phyloP scores from a whole-genome alignment of 176 grass and related monocot genomes.

The Juncus effusus region DNA sequence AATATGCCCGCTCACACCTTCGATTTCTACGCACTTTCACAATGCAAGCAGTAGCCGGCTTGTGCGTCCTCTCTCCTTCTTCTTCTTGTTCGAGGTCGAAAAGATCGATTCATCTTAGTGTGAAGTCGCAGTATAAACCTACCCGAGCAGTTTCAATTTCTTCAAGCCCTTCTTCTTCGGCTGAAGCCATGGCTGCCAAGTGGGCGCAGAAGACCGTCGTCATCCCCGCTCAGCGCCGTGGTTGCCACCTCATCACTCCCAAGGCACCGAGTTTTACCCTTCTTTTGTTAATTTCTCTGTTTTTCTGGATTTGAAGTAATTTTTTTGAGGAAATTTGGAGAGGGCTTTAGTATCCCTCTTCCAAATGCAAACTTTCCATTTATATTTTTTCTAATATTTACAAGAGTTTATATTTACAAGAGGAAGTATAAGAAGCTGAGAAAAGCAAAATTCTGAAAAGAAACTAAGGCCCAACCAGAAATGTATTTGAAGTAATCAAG shows the following conservation, averaged over 20 bases:
- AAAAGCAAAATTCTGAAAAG: too few relatives aligned
- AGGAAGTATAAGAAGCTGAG: too few relatives aligned
- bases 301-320: not conserved
- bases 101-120: conserved; percentile 11
- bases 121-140: conserved; percentile 42
- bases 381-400: too few relatives aligned
- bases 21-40: conserved; percentile 17
- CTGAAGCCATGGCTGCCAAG: conserved; percentile 47
- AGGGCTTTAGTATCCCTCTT: not conserved
- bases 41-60: conserved; percentile 11
- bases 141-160: not conserved
- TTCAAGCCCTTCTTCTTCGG: conserved; percentile 21
- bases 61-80: not conserved
- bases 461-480: too few relatives aligned
- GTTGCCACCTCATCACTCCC: conserved; percentile 88
- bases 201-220: conserved; percentile 92
- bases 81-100: conserved; percentile 3
- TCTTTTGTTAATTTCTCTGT: too few relatives aligned
- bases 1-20: not conserved
- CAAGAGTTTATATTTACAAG: too few relatives aligned
- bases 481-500: not conserved
- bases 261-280: conserved; percentile 21
- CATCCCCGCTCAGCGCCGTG: conserved; percentile 75
- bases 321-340: too few relatives aligned
- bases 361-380: too few relatives aligned